These are phyloP conservation scores for Pichia paraexigua DNA, from an alignment of 805 yeast genomes.

Conservation along the genomic window DNA sequence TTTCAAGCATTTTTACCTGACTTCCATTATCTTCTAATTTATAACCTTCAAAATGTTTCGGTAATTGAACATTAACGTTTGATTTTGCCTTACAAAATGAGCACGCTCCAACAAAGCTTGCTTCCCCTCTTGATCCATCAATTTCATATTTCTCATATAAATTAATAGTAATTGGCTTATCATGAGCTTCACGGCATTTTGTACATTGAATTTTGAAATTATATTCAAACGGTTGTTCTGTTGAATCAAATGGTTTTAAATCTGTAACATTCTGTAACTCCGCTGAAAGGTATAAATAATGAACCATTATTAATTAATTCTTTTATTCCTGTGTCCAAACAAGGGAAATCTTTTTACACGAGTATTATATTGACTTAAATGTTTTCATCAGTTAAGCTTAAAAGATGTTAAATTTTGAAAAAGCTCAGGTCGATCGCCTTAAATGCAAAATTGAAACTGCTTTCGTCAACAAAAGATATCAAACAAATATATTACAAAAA, in stretches of 20 bases:
- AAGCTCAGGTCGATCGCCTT: no score
- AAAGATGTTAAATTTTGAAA: no score
- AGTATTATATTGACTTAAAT: no score
- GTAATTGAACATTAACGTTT: constrained; percentile 18
- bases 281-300: constrained; percentile 28
- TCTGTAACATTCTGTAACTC: constrained; percentile 29
- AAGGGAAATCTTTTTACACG: no score
- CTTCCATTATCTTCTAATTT: constrained; percentile 36
- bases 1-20: constrained; percentile 44
- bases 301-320: constrained; percentile 20
- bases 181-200: constrained; percentile 70
- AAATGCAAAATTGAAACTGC: no score
- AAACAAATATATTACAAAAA: no score
- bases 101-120: constrained; percentile 62
- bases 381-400: no score
- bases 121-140: constrained; percentile 70
- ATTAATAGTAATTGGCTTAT: constrained; percentile 62
- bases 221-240: constrained; percentile 60
- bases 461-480: no score
- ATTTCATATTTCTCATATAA: constrained; percentile 58
- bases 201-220: constrained; percentile 69
- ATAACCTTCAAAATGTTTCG: constrained; percentile 23
- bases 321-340: no score
- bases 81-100: constrained; percentile 22
- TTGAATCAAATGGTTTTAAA: constrained; percentile 48